Base-by-base conservation (phyloP, 768 basidiomycete genomes). In the Naganishia randhawae region DNA sequence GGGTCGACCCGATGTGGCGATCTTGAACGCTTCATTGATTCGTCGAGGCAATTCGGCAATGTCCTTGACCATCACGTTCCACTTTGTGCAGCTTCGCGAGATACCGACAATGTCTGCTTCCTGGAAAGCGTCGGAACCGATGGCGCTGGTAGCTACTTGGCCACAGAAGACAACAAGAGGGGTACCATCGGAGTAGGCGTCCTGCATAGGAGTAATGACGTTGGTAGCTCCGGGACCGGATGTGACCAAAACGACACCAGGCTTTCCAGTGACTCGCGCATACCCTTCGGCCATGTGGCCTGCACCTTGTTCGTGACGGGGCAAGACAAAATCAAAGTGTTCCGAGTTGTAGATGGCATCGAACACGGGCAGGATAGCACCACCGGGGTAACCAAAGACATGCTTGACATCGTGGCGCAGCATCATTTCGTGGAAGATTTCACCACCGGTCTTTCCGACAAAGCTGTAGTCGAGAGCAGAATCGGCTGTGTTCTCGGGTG, bases 381-480 rank as follows among this genome's bases (percentile, higher is more conserved):
- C 73, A 50, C 94, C 94, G 9, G 95, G 95, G 81, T 98, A 99
- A 41, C 95, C 95, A 75, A 99, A 98, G 52, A 99, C 85, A 75
- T 97, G 91, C 81, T 94, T 96, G 73, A 98, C 94, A 67, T 85
- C 86, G 77, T 99, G 96, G 52, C 95, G 85, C 70, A 94, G 87
- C 91, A 99, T 95, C 95, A 99, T 98, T 82, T 99, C 95, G 80
- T 99, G 93, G 83, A 99, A 96, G 77, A 99, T 97, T 81, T 97
- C 86, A 31, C 95, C 95, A 14, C 95, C 95, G 25, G 92, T 91
- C 80, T 94, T 85, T 55, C 95, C 96, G 65, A 98, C 85, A 76
- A 99, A 98, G 9, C 89, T 88, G 74, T 87, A 84, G 78, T 93
- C 91, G 50, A 52, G 71, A 69, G 14, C 66, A 67, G 50, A 61